Percentiles rank a stretch among this genome's conserved stretches.
These are phyloP conservation scores for Filobasidium floriforme DNA, from an alignment of 768 basidiomycete species.

Conservation along the genomic window DNA sequence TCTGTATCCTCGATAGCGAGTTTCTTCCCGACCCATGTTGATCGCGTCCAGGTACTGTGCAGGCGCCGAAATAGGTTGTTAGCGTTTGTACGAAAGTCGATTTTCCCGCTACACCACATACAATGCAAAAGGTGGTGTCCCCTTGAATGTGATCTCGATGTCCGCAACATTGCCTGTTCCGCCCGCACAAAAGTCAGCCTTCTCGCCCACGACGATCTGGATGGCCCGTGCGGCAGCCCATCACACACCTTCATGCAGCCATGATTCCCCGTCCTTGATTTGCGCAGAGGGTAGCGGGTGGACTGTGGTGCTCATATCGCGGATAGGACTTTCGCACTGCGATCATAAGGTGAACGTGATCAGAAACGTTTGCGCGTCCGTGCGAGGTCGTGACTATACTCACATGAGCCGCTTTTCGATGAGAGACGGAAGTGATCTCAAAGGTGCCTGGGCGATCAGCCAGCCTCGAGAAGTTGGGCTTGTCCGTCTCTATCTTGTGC, in stretches of 20 bases:
- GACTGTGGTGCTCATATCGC: constrained; percentile 64
- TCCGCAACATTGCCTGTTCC: constrained; percentile 70
- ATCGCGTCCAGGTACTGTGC: constrained; percentile 37
- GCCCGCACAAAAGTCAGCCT: neutral
- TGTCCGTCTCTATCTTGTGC: constrained; percentile 64
- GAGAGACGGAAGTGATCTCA: constrained; percentile 71
- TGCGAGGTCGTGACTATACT: constrained; percentile 3
- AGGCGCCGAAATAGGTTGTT: neutral
- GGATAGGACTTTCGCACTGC: constrained; percentile 57
- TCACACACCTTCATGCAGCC: constrained; percentile 74
- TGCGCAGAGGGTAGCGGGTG: constrained; percentile 81
- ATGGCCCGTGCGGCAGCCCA: constrained; percentile 6
- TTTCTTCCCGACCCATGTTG: constrained; percentile 29
- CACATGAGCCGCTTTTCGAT: constrained; percentile 78
- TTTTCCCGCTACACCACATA: neutral
- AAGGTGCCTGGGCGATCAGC: constrained; percentile 79
- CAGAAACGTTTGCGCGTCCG: neutral
- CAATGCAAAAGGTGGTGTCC: constrained; percentile 92
- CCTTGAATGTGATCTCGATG: constrained; percentile 79
- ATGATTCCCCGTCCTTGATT: constrained; percentile 73
- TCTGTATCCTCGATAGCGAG: constrained; percentile 40
- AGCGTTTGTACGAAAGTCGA: neutral
- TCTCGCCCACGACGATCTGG: too few relatives aligned
- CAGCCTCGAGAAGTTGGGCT: constrained; percentile 74
- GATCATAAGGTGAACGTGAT: constrained; percentile 10